phyloP scores from a whole-genome alignment of 2,329 filamentous ascomycete species.

The Trichoderma semiorbis region DNA sequence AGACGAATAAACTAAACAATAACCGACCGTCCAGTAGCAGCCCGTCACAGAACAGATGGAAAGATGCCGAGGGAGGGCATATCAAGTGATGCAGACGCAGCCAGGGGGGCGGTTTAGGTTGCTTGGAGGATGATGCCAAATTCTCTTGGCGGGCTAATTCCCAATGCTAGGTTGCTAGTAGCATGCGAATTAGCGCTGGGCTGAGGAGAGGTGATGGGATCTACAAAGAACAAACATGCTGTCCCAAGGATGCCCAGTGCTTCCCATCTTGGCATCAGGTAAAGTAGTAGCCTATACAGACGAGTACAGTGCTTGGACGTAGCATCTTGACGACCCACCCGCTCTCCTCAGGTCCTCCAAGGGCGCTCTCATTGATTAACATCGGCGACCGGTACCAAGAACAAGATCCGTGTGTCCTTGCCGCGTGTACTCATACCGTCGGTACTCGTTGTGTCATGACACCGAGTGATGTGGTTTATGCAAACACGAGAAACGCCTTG shows the following conservation, averaged over 20 bases:
- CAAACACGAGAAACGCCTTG: not conserved
- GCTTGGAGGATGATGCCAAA: not conserved
- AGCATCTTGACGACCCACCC: not conserved
- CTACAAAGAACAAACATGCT: not conserved
- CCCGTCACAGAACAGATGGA: not conserved
- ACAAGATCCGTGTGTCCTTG: not conserved
- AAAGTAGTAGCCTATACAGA: not conserved
- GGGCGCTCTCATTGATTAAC: not conserved
- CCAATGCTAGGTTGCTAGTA: not conserved
- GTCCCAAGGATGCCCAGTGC: not conserved
- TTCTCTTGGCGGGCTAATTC: constrained; percentile 2
- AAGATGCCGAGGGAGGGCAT: constrained; percentile 6
- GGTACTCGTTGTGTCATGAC: not conserved
- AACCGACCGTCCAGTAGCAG: not conserved
- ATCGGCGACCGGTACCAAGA: not conserved
- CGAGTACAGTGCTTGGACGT: not conserved
- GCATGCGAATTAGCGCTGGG: constrained; percentile 8
- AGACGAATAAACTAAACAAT: not conserved
- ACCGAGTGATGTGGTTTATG: not conserved
- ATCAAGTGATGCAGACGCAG: not conserved
- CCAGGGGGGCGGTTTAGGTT: not conserved
- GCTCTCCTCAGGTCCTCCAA: not conserved
- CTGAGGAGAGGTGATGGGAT: not conserved
- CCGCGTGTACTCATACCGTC: not conserved
- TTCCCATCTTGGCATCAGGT: not conserved